phyloP scores from a whole-genome alignment of 352 stramenopile genomes.

The Phytophthora pini region DNA sequence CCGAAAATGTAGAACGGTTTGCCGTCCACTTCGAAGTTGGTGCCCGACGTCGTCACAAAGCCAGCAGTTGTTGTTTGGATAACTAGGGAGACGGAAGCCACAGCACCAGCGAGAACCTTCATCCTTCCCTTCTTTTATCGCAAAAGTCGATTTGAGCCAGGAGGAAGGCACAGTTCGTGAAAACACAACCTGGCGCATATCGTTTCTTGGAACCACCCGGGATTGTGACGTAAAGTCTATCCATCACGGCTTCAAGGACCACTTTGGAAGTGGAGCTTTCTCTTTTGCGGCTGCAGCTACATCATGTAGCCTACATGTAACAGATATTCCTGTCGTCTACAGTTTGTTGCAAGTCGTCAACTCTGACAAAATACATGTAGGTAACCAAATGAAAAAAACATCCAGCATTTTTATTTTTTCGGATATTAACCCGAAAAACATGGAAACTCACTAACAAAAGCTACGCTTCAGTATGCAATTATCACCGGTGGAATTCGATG shows the following conservation, averaged over 20 bases:
- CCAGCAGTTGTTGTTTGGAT: slow-evolving; percentile 16
- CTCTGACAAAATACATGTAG: too few species aligned
- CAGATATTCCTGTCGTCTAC: too few species aligned
- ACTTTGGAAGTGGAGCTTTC: too few species aligned
- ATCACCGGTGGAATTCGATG: too few species aligned
- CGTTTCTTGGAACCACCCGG: neutral
- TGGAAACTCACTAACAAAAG: too few species aligned
- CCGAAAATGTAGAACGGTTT: slow-evolving; percentile 40
- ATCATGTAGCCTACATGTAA: too few species aligned
- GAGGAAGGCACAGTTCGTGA: slow-evolving; percentile 2
- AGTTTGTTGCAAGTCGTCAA: too few species aligned
- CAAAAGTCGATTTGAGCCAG: slow-evolving; percentile 1
- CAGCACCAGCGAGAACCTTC: neutral
- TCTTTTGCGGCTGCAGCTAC: too few species aligned
- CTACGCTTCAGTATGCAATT: too few species aligned
- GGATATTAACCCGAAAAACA: too few species aligned
- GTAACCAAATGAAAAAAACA: too few species aligned
- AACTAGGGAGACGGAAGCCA: neutral
- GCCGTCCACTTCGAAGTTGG: slow-evolving; percentile 32
- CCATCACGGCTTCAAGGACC: neutral
- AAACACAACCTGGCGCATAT: neutral
- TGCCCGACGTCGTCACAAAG: slow-evolving; percentile 37
- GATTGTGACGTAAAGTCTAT: neutral
- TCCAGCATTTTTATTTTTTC: too few species aligned
- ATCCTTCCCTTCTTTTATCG: neutral